A percentile compares a stretch with the other conserved stretches of the same genome.
These are phyloP conservation scores for Claviceps maximensis DNA, from an alignment of 2,329 filamentous ascomycete genomes.

Conservation along the genomic window DNA sequence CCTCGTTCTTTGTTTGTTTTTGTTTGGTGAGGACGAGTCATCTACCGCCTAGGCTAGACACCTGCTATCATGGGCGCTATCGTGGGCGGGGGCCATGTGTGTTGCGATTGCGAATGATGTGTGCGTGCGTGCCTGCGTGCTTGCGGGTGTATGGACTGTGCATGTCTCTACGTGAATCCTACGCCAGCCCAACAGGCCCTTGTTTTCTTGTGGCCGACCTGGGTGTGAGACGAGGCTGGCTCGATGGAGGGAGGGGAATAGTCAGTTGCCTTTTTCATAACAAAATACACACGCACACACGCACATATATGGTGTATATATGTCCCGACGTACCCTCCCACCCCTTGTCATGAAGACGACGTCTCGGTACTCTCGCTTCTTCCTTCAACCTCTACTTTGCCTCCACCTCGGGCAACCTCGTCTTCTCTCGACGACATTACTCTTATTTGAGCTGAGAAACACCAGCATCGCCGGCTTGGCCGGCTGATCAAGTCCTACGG, in stretches of 20 bases:
- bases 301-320: not conserved
- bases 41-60: not conserved
- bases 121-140: not conserved
- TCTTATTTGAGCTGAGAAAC: not conserved
- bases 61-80: no score
- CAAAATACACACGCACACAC: no score
- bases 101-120: not conserved
- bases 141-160: no score
- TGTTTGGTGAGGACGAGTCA: not conserved
- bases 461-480: constrained; percentile 2
- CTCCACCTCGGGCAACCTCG: not conserved
- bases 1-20: not conserved
- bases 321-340: not conserved
- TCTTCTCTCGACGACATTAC: not conserved
- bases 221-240: not conserved
- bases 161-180: no score
- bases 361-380: not conserved
- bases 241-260: no score
- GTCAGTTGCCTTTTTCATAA: no score
- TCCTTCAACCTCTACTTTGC: not conserved
- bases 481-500: not conserved
- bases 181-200: not conserved
- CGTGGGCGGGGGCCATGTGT: no score
- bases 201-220: no score
- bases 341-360: no score